These are phyloP conservation scores for Pyrus pyrifolia DNA, from an alignment of 306 rosid genomes.

Conservation along the genomic window DNA sequence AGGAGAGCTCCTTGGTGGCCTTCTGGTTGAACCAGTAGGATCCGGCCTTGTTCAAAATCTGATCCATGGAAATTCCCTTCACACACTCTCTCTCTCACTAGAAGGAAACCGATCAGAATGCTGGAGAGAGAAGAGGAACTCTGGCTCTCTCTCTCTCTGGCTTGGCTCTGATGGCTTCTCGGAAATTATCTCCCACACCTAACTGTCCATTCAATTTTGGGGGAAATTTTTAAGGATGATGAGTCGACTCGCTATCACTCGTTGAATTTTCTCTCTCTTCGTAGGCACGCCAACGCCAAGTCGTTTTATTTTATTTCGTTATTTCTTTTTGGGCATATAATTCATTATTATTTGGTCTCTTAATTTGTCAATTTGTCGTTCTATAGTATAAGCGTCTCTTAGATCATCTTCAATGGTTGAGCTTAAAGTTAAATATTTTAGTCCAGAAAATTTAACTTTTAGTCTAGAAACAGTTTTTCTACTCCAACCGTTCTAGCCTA, in stretches of 20 bases:
- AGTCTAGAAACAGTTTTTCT: too few species aligned
- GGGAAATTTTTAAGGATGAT: background rate
- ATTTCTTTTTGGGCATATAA: too few species aligned
- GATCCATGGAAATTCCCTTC: constrained; percentile 43
- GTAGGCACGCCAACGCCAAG: background rate
- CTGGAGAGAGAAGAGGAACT: background rate
- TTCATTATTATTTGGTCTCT: too few species aligned
- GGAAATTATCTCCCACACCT: background rate
- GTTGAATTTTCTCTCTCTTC: background rate
- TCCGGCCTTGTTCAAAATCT: constrained; percentile 77
- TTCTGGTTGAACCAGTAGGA: constrained; percentile 80
- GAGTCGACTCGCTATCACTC: background rate
- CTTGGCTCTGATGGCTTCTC: background rate
- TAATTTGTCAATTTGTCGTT: too few species aligned
- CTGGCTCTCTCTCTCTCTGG: background rate
- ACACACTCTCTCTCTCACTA: background rate
- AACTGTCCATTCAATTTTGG: background rate
- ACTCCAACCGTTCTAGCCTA: too few species aligned
- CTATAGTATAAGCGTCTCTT: too few species aligned
- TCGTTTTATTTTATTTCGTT: background rate
- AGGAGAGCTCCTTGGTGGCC: constrained; percentile 64
- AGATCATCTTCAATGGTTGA: too few species aligned
- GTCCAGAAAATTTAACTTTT: too few species aligned
- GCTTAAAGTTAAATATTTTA: too few species aligned
- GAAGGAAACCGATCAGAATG: background rate